Base-by-base conservation (phyloP, 371 early-diverging fungal genomes). In the Apophysomyces elegans region DNA sequence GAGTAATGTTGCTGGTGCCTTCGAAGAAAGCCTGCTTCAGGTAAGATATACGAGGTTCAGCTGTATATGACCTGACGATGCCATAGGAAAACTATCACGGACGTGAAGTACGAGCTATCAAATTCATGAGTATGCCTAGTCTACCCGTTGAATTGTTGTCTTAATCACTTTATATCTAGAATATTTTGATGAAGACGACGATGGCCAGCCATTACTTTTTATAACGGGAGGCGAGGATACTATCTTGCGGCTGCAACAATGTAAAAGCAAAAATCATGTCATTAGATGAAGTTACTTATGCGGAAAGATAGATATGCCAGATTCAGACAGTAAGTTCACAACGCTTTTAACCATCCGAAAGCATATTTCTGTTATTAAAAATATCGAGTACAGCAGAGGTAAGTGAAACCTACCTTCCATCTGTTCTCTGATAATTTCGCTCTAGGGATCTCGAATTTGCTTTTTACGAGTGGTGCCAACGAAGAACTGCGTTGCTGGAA, bases 401-500 rank as follows among this genome's bases (percentile, higher is more conserved):
- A 37, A 50, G 45, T 11, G 6, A 18, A 50, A 21, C 18, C 47
- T 3, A 1, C 54, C 0, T 21, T n/a, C 5, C 4, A 38, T 37
- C 11, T 14, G 12, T 12, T 7, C 6, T 7, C 9, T 21, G 16
- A 16, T n/a, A 7, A 38, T 38, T 36, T 14, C 14, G 37, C 11
- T 12, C 13, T 46, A 69, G 69, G 72, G 38, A 46, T 69, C 0
- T 74, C 76, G 7, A 66, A 71, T 1, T 56, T 85, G 1, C 69
- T 87, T 44, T 85, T 87, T 56, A 82, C 87, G 0, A 82, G 80
- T 57, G 87, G 87, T 44, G 87, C 79, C 7, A 70, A 72, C 37
- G 84, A 87, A 71, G 84, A 84, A 21, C 63, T 87, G 32, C 66
- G 76, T 12, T 83, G 82, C 65, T 87, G 87, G 87, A 80, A 77